Percentiles rank a stretch among this genome's conserved stretches.
Conservation (phyloP, 108 stramenopile species). For the Phaeodactylum tricornutum region DNA sequence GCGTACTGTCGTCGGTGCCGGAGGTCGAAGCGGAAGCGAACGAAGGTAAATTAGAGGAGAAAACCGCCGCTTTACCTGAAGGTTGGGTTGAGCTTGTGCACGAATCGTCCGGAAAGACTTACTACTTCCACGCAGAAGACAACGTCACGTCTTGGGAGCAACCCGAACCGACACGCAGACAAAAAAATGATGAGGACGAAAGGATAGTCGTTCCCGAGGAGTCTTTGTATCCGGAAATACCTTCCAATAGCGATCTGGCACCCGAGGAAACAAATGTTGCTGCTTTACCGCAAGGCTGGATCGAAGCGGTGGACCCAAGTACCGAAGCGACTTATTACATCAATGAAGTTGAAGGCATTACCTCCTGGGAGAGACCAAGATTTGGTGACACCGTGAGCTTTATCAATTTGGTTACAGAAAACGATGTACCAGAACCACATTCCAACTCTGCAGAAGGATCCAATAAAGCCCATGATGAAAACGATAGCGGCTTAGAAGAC, state of each 20-base stretch:
- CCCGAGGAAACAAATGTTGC: background rate
- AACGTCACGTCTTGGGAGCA: constrained; percentile 17
- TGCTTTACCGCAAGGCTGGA: constrained; percentile 38
- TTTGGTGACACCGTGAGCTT: too few species aligned
- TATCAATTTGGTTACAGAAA: too few species aligned
- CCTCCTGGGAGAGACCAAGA: constrained; percentile 43
- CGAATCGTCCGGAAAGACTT: constrained; percentile 21
- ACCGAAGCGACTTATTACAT: constrained; percentile 39
- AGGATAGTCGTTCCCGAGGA: too few species aligned
- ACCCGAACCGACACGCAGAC: constrained; percentile 3
- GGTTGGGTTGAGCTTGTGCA: constrained; percentile 56
- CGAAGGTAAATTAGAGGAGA: background rate
- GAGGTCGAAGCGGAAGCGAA: background rate
- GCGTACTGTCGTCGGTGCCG: background rate
- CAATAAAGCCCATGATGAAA: too few species aligned
- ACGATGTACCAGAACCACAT: too few species aligned
- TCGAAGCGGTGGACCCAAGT: constrained; percentile 31
- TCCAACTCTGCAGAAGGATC: too few species aligned
- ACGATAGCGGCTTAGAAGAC: too few species aligned
- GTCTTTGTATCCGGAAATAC: too few species aligned
- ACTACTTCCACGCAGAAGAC: constrained; percentile 8
- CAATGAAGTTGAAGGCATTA: constrained; percentile 20
- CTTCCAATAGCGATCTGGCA: too few species aligned
- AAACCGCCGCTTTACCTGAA: constrained; percentile 19
- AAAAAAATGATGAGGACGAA: too few species aligned